Base-by-base conservation (phyloP, 2,329 filamentous ascomycete genomes). In the Furcasterigmium sp. region DNA sequence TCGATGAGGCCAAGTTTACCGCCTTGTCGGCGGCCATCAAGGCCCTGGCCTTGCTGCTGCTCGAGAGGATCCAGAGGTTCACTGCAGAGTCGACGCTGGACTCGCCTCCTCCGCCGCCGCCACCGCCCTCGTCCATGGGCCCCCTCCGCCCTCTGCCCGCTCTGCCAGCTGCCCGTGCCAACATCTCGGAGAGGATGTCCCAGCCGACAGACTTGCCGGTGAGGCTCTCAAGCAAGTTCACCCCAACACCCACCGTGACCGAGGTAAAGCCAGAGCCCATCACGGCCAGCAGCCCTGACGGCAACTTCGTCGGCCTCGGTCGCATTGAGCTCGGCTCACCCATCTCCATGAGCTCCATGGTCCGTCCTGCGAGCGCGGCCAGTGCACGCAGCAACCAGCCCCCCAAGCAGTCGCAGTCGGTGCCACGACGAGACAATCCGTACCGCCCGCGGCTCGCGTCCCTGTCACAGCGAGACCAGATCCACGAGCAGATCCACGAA, bases 21-120 rank as follows among this genome's bases (percentile, higher is more conserved):
- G 59, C 63, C 15, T 49, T 70, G 5, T 66, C 69, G 42, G 53
- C 62, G 0, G 63, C 66, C 0, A 64, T 65, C 3, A 68, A 65
- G 43, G 46, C 62, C 0, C 61, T 70, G 37, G 68, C 67, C 18
- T 55, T 69, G 15, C 56, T 61, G 26, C 53, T 63, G 3, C 52
- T 66, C 43, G 63, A 66, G 15, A 19, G 28, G 4, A 26, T 41
- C 30, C 19, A 30, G 15, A 19, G 32, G n/a, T 35, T 35, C 32
- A 35, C 32, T 9, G 20, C 34, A 19, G 39, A 41, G 21, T 17
- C 32, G 10, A 15, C 32, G 5, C 32, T 35, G n/a, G 32, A 35
- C 32, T 13, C 14, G 14, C 14, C 29, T 3, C 29, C 29, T 14
- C 29, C 29, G 7, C 23, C 11, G 23, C 11, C 23, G 23, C 23